Evolutionary conservation across 31 red algal genomes (phyloP), one percentile per base, ranked within the genome.

Genomic region (Asparagopsis taxiformis): DNA sequence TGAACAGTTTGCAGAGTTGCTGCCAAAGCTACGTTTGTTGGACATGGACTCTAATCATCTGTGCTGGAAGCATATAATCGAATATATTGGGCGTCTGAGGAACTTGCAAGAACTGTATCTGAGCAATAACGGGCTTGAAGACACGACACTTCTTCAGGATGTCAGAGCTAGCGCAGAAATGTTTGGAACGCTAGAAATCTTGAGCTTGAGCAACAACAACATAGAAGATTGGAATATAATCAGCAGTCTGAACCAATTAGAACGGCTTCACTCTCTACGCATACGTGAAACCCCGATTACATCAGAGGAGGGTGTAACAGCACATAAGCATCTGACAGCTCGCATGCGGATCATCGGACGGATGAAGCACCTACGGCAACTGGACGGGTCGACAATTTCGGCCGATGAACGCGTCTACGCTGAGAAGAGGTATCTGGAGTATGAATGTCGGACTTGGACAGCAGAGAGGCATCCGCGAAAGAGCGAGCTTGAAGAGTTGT

Each of bases 401-500:
- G 52, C 31, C 21, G 81, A 86, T 56, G 81, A 86, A 50, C 57
- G 81, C 1, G 35, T 86, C 0, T 74, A 66, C 44, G 69, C 61
- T 15, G 81, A 75, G 55, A 68, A 43, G 34, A 49, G 28, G 35
- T 68, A 68, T 43, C 17, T 51, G 35, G 22, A n/a, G n/a, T n/a
- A n/a, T n/a, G n/a, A n/a, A 16, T 44, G 35, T 26, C 4, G 64
- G 39, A 21, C 20, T 41, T 31, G 64, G 25, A 50, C n/a, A 41
- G 64, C 26, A 34, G 30, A 16, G n/a, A 30, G 34, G 30, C 7
- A 30, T n/a, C 17, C 7, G 21, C 0, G 59, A 30, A 0, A 30
- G 3, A 30, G 59, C 11, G 59, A 62, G 0, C 34, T 30, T 34
- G 59, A 9, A 5, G 22, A 32, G 21, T 23, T 32, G 28, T 23